These are phyloP conservation scores for Penstemon eatonii DNA, from an alignment of 257 asterid species.

Conservation along the genomic window DNA sequence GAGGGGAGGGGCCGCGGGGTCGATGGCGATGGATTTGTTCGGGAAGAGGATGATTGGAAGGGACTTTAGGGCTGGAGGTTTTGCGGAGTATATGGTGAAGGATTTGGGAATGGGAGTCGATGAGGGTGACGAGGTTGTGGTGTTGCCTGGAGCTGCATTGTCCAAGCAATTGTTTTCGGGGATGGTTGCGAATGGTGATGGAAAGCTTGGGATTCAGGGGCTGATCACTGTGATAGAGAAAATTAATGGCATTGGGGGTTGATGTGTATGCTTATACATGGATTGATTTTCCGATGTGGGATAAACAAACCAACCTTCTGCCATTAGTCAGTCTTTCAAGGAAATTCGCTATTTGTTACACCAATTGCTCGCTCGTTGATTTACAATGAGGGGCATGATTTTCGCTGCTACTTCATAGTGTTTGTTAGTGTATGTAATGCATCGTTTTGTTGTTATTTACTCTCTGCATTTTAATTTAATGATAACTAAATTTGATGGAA, in stretches of 20 bases:
- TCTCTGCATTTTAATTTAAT: too few relatives aligned
- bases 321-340: too few relatives aligned
- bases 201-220: slow-evolving; percentile 76
- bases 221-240: slow-evolving; percentile 70
- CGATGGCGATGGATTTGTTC: slow-evolving; percentile 78
- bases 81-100: slow-evolving; percentile 87
- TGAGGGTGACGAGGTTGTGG: slow-evolving; percentile 51
- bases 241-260: slow-evolving; percentile 50
- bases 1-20: slow-evolving; percentile 84
- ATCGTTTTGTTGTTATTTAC: too few relatives aligned
- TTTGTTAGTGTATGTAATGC: too few relatives aligned
- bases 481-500: too few relatives aligned
- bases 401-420: too few relatives aligned
- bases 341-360: too few relatives aligned
- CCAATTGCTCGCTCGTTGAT: too few relatives aligned
- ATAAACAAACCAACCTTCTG: too few relatives aligned
- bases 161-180: slow-evolving; percentile 70
- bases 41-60: slow-evolving; percentile 79
- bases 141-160: slow-evolving; percentile 81
- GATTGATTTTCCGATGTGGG: too few relatives aligned
- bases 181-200: slow-evolving; percentile 90
- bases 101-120: slow-evolving; percentile 88
- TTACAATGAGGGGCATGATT: too few relatives aligned
- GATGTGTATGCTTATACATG: background rate
- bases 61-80: slow-evolving; percentile 79